Base-by-base conservation (phyloP, 2,329 filamentous ascomycete species). In the Huntiella abstrusa region DNA sequence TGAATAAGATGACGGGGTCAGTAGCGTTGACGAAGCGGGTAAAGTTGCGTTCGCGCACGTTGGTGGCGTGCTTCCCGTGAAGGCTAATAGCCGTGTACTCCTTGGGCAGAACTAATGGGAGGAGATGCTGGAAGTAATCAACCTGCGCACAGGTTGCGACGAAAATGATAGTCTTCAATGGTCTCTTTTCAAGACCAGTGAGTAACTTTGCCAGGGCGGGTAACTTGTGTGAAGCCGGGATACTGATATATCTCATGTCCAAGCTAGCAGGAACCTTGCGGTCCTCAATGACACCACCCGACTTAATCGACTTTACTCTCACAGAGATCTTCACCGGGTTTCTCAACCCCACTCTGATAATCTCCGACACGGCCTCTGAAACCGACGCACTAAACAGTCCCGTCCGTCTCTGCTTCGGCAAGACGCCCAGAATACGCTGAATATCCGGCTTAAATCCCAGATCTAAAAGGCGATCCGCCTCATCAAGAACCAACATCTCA, bases 291-390 rank as follows among this genome's bases (percentile, higher is more conserved):
- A 72, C 58, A 1, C 73, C 73, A 15, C 82, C 83, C 15, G 68
- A 68, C 65, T 74, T 66, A 62, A 76, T 57, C 28, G 75, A 77
- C 62, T 87, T 91, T 45, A 98, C 91, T 55, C 88, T 91, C 44
- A 96, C 91, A 8, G 83, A 80, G 51, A 98, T 85, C 57, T 92
- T 92, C 55, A 95, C 87, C 0, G 91, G 91, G 60, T 98, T 96
- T 34, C 91, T 73, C 53, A 96, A 65, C 15, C 91, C 91, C 5
- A 95, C 85, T 33, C 87, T 75, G 45, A 98, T 86, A 46, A 98
- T 81, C 58, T 95, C 83, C 52, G 87, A 80, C 1, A 98, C 83
- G 1, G 91, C 91, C 58, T 96, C 91, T 55, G 82, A 91, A n/a
- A 98, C 83, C 55, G 83, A 92, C 10, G 91, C 91, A 56, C 85